phyloP scores from a whole-genome alignment of 306 rosid species.

The Fagus sylvatica region DNA sequence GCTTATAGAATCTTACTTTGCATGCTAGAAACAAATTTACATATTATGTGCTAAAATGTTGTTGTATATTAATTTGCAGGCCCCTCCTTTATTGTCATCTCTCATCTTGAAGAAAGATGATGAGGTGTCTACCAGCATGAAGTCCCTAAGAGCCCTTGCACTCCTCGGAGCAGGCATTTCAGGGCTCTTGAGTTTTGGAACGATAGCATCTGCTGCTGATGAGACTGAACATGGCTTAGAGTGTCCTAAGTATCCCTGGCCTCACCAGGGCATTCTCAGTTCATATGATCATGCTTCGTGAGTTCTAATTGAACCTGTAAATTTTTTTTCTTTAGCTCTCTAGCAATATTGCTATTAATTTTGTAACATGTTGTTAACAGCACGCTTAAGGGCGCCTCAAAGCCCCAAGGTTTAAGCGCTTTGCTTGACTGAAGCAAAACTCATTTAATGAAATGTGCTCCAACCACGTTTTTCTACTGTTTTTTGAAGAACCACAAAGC shows the following conservation, averaged over 20 bases:
- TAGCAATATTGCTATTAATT: background rate
- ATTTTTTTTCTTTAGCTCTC: background rate
- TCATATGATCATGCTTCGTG: constrained; percentile 98
- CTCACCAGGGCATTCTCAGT: constrained; percentile 95
- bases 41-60: constrained; percentile 13
- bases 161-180: constrained; percentile 87
- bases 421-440: too few species aligned
- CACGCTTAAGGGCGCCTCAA: too few species aligned
- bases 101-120: constrained; percentile 56
- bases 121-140: constrained; percentile 53
- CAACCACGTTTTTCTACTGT: too few species aligned
- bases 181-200: constrained; percentile 75
- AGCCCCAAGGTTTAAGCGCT: too few species aligned
- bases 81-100: constrained; percentile 50
- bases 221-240: constrained; percentile 97
- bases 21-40: background rate
- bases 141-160: constrained; percentile 79
- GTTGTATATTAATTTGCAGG: constrained; percentile 41
- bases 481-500: too few species aligned
- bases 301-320: constrained; percentile 34
- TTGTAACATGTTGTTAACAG: background rate
- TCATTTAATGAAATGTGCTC: too few species aligned
- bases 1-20: background rate
- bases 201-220: constrained; percentile 74
- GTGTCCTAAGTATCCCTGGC: constrained; percentile 95